Conservation (phyloP, 208 protist species). For the Strigomonas oncopelti region DNA sequence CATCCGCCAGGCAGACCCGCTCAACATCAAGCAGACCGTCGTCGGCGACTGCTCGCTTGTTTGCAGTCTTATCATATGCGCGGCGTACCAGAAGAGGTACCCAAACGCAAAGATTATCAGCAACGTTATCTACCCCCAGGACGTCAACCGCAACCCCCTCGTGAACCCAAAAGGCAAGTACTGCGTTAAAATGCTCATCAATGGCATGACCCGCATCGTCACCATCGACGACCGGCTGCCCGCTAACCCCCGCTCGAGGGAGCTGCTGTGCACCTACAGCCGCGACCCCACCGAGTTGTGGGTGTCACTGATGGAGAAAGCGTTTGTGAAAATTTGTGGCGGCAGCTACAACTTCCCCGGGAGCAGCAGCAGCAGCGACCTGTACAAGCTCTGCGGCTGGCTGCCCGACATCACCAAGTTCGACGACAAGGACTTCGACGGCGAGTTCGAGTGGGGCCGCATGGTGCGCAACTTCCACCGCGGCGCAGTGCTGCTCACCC, state of each 20-base stretch:
- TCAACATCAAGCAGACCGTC: conserved; percentile 80
- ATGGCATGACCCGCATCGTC: conserved; percentile 85
- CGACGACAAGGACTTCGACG: conserved; percentile 40
- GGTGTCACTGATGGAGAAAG: conserved; percentile 89
- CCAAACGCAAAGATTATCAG: conserved; percentile 80
- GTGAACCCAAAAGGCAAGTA: conserved; percentile 87
- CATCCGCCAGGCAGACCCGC: conserved; percentile 60
- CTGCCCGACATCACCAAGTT: conserved; percentile 64
- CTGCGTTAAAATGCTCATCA: conserved; percentile 90
- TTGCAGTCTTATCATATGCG: conserved; percentile 67
- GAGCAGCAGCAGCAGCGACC: conserved; percentile 61
- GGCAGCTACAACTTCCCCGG: conserved; percentile 72
- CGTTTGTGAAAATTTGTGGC: conserved; percentile 76
- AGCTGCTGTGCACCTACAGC: conserved; percentile 40
- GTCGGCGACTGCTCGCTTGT: conserved; percentile 87
- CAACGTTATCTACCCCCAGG: conserved; percentile 87
- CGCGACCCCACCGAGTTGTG: conserved; percentile 48
- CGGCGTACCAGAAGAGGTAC: conserved; percentile 79
- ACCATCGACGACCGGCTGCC: conserved; percentile 87
- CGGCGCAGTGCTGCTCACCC: conserved; percentile 70
- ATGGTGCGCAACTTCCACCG: conserved; percentile 45
- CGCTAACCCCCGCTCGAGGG: conserved; percentile 29
- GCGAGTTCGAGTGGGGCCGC: conserved; percentile 71
- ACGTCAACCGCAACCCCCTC: conserved; percentile 62
- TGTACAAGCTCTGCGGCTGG: conserved; percentile 88